phyloP scores from a whole-genome alignment of 1,139 yeast genomes.

The Komagataea norvegica region DNA sequence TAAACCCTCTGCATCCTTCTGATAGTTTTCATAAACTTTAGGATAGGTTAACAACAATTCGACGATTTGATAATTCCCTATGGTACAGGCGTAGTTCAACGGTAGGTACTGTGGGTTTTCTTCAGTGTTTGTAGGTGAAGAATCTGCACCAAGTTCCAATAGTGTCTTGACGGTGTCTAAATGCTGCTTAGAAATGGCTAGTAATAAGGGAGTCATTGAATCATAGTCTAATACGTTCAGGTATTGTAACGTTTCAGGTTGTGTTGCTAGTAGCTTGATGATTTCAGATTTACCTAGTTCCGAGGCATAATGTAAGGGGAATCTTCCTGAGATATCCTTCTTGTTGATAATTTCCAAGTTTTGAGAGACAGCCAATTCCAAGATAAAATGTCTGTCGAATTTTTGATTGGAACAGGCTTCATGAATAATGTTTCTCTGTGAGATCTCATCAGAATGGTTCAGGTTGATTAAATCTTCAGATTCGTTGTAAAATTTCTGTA shows the following conservation, averaged over 20 bases:
- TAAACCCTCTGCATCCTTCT: constrained; percentile 82
- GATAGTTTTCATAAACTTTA: constrained; percentile 32
- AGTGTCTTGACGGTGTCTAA: constrained; percentile 43
- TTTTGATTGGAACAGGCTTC: constrained; percentile 34
- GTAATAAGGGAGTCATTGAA: constrained; percentile 73
- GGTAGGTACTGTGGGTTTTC: constrained; percentile 73
- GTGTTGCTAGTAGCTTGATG: constrained; percentile 38
- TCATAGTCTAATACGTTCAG: constrained; percentile 51
- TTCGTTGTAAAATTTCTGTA: constrained; percentile 33
- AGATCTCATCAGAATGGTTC: constrained; percentile 37
- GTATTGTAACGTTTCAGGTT: constrained; percentile 12
- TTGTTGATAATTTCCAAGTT: constrained; percentile 31
- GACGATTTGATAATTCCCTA: constrained; percentile 71
- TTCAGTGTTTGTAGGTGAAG: constrained; percentile 44
- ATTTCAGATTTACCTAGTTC: constrained; percentile 54
- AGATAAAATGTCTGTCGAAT: constrained; percentile 33
- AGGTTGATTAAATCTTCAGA: constrained; percentile 35
- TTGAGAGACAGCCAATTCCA: constrained; percentile 21
- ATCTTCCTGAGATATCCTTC: constrained; percentile 62
- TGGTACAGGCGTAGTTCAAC: constrained; percentile 82
- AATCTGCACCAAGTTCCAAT: constrained; percentile 45
- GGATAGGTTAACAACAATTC: constrained; percentile 36
- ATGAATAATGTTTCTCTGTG: constrained; percentile 35
- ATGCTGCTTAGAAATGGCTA: constrained; percentile 71
- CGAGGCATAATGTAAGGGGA: constrained; percentile 86